A percentile compares a stretch with the other conserved stretches of the same genome.
Conservation (phyloP, 345 rosid genomes). For the Aquilaria yunnanensis region DNA sequence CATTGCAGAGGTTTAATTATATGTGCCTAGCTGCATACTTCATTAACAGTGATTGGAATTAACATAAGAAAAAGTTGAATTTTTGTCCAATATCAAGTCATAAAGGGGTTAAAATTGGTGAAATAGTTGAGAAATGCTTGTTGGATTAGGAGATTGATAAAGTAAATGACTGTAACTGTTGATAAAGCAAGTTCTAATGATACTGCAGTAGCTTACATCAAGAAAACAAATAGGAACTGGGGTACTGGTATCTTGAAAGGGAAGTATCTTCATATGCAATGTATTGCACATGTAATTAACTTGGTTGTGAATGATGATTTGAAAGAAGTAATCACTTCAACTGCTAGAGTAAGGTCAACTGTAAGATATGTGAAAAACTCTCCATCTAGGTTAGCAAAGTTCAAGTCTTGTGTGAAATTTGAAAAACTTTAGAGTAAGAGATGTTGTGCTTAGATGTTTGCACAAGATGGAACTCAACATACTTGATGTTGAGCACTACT, state of each 20-base stretch:
- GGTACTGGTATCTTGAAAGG: background rate
- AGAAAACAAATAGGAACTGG: background rate
- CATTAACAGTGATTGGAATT: background rate
- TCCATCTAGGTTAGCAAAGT: background rate
- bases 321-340: background rate
- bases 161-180: background rate
- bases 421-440: background rate
- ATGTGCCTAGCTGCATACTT: background rate
- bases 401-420: background rate
- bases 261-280: background rate
- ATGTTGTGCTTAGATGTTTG: background rate
- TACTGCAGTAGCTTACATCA: too few species aligned
- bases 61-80: background rate
- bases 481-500: background rate
- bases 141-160: background rate
- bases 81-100: background rate
- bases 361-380: background rate
- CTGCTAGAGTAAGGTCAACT: background rate
- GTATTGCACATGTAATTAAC: too few species aligned
- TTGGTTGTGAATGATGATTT: background rate
- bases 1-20: background rate
- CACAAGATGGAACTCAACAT: background rate
- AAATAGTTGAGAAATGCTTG: background rate
- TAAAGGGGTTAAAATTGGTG: background rate
- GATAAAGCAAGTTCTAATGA: background rate